phyloP scores from a whole-genome alignment of 1,284 basidiomycete genomes.

The Apiotrichum domesticum region DNA sequence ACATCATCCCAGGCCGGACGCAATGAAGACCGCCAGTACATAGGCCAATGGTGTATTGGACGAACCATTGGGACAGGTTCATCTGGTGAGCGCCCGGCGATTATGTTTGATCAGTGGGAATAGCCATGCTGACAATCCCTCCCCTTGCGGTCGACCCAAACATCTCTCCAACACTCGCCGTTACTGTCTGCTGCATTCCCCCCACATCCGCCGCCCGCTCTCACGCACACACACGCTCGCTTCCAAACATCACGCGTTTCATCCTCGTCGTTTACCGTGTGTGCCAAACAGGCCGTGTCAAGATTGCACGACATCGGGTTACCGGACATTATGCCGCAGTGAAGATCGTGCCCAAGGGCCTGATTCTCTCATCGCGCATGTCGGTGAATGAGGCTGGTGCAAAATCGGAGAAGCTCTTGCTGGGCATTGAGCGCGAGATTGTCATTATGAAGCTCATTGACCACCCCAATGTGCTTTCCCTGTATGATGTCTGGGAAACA shows the following conservation, averaged over 20 bases:
- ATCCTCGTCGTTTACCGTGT: background rate
- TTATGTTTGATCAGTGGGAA: background rate
- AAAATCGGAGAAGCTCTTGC: conserved; percentile 70
- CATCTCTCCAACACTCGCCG: background rate
- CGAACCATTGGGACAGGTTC: conserved; percentile 84
- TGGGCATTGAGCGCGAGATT: conserved; percentile 91
- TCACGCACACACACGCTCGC: no score
- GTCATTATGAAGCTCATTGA: conserved; percentile 99
- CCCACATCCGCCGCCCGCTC: background rate
- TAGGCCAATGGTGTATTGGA: conserved; percentile 89
- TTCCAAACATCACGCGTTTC: background rate
- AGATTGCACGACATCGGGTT: conserved; percentile 79
- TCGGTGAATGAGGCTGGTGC: conserved; percentile 60
- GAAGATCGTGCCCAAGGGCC: conserved; percentile 90
- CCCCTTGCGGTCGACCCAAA: background rate
- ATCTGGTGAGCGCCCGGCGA: conserved; percentile 58
- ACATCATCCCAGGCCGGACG: conserved; percentile 14
- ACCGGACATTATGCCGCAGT: conserved; percentile 89
- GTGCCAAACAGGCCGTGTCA: conserved; percentile 66
- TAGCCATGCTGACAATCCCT: background rate
- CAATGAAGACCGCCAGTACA: conserved; percentile 48
- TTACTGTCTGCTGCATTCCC: no score
- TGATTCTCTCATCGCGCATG: conserved; percentile 63
- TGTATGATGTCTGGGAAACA: conserved; percentile 97
- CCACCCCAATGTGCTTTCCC: conserved; percentile 88